A percentile compares a stretch with the other conserved stretches of the same genome.
Evolutionary conservation across 345 rosid species (phyloP).

Genomic region (Microthlaspi erraticum): DNA sequence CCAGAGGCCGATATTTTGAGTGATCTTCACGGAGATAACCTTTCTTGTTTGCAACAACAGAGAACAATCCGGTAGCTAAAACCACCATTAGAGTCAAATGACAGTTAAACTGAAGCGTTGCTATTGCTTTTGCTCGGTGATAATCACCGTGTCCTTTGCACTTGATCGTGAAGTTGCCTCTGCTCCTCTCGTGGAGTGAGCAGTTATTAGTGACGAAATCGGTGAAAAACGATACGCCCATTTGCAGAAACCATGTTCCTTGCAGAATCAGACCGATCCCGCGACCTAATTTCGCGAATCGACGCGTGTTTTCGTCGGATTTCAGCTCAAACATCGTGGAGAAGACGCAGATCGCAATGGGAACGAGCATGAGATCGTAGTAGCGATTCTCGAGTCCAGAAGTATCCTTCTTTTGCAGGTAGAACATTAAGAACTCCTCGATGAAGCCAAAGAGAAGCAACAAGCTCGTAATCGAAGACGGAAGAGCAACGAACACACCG

Average conservation of each 20-base stretch:
- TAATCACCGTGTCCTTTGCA: constrained; percentile 80
- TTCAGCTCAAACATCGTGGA: constrained; percentile 60
- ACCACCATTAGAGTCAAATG: constrained; percentile 84
- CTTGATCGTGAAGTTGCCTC: constrained; percentile 78
- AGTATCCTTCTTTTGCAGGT: constrained; percentile 74
- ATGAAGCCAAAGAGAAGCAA: constrained; percentile 74
- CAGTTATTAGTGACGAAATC: constrained; percentile 71
- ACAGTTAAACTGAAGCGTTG: constrained; percentile 88
- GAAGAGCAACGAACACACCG: constrained; percentile 47
- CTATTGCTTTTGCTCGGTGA: constrained; percentile 85
- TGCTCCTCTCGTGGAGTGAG: constrained; percentile 61
- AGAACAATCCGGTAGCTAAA: constrained; percentile 51
- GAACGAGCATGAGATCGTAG: constrained; percentile 87
- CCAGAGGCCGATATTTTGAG: constrained; percentile 62
- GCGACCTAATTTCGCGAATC: constrained; percentile 56
- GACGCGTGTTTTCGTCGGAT: constrained; percentile 40
- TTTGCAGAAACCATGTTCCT: constrained; percentile 89
- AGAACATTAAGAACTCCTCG: constrained; percentile 80
- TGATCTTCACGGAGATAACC: constrained; percentile 50
- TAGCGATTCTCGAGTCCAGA: constrained; percentile 74
- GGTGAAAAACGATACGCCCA: constrained; percentile 82
- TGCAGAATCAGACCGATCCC: constrained; percentile 79
- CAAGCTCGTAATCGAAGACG: constrained; percentile 54
- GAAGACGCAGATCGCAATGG: constrained; percentile 64
- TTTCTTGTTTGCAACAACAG: constrained; percentile 52